Percentiles rank a stretch among this genome's conserved stretches.
These are phyloP conservation scores for Nemophila menziesii DNA, from an alignment of 257 asterid genomes.

Conservation along the genomic window DNA sequence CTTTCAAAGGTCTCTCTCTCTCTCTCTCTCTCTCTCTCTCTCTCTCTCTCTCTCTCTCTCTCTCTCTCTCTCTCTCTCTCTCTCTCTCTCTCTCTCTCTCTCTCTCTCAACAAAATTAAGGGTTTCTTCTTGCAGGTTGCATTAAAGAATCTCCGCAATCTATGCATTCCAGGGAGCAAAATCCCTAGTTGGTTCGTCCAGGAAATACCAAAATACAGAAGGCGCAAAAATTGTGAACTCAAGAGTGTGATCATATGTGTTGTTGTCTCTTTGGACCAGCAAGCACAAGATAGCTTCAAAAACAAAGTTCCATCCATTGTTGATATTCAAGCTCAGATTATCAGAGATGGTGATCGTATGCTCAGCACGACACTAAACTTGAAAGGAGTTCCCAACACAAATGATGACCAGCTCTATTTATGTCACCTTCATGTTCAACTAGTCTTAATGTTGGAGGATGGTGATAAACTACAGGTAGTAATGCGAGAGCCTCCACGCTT, in stretches of 20 bases:
- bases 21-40: not conserved
- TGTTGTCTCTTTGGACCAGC: slow-evolving; percentile 17
- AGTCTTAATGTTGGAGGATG: slow-evolving; percentile 14
- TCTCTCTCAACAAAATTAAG: not conserved
- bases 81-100: not conserved
- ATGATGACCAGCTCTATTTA: slow-evolving; percentile 25
- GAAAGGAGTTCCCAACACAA: slow-evolving; percentile 14
- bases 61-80: slow-evolving; percentile 3
- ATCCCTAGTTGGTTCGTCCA: slow-evolving; percentile 22
- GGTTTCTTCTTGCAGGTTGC: slow-evolving; percentile 16
- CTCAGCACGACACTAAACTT: slow-evolving; percentile 1
- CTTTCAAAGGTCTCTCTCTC: slow-evolving; percentile 18
- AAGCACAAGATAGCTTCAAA: slow-evolving; percentile 12
- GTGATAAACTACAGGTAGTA: slow-evolving; percentile 9
- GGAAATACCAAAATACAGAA: slow-evolving; percentile 12
- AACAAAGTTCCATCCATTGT: slow-evolving; percentile 12
- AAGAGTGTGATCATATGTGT: slow-evolving; percentile 17
- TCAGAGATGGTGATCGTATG: slow-evolving; percentile 11
- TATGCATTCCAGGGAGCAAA: slow-evolving; percentile 21
- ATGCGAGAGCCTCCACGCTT: not conserved
- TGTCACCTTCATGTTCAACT: slow-evolving; percentile 14
- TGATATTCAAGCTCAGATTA: slow-evolving; percentile 15
- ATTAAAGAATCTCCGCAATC: slow-evolving; percentile 10
- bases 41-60: not conserved
- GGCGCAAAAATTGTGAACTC: slow-evolving; percentile 11